These are phyloP conservation scores for Sporothrix luriei DNA, from an alignment of 2,329 filamentous ascomycete genomes.

Conservation along the genomic window DNA sequence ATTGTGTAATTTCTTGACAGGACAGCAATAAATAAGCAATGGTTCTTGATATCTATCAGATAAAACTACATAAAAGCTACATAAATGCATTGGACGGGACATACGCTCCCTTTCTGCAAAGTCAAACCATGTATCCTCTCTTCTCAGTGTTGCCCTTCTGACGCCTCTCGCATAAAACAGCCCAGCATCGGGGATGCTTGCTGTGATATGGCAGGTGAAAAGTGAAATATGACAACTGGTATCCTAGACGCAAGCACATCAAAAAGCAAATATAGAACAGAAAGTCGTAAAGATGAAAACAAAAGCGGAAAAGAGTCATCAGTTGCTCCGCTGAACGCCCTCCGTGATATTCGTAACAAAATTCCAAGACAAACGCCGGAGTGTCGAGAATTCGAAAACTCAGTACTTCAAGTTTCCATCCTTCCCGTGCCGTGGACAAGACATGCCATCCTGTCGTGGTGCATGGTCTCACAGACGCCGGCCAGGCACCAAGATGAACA, in stretches of 20 bases:
- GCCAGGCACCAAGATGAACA: conserved; percentile 95
- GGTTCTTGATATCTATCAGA: neutral
- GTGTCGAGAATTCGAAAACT: neutral
- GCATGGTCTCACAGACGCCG: conserved; percentile 67
- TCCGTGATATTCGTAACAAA: conserved; percentile 26
- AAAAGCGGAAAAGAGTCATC: conserved; percentile 9
- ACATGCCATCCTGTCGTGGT: neutral
- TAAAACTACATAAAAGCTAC: conserved; percentile 22
- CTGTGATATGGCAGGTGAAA: neutral
- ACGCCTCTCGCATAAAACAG: neutral
- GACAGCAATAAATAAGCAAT: neutral
- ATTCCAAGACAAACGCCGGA: conserved; percentile 7
- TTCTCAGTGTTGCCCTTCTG: neutral
- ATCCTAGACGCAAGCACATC: conserved; percentile 33
- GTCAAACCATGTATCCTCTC: neutral
- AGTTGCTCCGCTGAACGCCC: conserved; percentile 7
- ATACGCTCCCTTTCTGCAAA: neutral
- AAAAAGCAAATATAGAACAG: conserved; percentile 22
- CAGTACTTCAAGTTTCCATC: neutral
- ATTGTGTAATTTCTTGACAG: neutral
- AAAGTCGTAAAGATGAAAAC: conserved; percentile 20
- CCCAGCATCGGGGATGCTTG: neutral
- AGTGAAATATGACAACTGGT: conserved; percentile 28
- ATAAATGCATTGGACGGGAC: neutral
- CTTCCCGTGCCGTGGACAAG: neutral